These are phyloP conservation scores for Phalaenopsis equestris DNA, from an alignment of 106 monocot genomes.

Conservation along the genomic window DNA sequence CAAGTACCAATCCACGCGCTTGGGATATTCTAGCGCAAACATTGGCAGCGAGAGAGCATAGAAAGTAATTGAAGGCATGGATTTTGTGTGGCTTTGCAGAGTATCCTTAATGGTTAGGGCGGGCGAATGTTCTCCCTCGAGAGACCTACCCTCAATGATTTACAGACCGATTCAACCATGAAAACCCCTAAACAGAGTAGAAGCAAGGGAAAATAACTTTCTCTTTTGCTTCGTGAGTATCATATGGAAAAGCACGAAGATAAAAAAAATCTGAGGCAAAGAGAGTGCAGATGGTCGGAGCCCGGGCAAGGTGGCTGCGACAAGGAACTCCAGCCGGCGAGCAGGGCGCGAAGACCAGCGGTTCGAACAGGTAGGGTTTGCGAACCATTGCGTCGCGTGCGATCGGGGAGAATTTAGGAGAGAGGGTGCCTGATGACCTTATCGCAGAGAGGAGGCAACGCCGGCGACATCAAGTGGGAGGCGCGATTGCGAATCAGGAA, in stretches of 20 bases:
- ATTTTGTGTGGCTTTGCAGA: constrained; percentile 26
- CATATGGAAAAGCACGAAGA: neutral
- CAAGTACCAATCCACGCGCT: constrained; percentile 50
- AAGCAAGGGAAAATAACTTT: neutral
- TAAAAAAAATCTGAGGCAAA: neutral
- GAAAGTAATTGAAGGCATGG: constrained; percentile 38
- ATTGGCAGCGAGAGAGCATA: constrained; percentile 23
- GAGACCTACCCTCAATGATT: constrained; percentile 45
- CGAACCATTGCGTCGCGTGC: no score
- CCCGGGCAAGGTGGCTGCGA: no score
- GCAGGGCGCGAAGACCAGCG: no score
- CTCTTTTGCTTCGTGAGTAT: neutral
- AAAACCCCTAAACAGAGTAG: neutral
- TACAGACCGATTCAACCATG: constrained; percentile 46
- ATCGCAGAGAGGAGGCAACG: no score
- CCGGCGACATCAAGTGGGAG: no score
- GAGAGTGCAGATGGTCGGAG: no score
- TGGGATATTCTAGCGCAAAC: no score
- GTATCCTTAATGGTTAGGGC: constrained; percentile 46
- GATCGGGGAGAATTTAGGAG: no score
- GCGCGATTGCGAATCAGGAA: no score
- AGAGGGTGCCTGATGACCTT: no score
- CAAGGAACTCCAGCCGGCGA: no score
- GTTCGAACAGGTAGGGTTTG: no score
- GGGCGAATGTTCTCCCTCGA: constrained; percentile 54